Base-by-base conservation (phyloP, 2,329 filamentous ascomycete genomes). In the Trichoderma breve region DNA sequence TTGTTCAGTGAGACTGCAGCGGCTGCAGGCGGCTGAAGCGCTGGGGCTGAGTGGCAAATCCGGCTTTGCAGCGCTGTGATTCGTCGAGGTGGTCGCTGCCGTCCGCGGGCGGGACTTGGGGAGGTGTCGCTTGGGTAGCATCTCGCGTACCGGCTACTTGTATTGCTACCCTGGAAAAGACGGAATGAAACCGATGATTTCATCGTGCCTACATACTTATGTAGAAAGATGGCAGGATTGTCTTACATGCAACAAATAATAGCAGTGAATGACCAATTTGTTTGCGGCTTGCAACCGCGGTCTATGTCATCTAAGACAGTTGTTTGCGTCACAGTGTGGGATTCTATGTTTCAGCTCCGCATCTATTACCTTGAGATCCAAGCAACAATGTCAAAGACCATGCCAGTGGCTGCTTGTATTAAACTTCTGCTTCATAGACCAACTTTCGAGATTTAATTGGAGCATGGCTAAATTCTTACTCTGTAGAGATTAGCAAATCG, bases 1-100 rank as follows among this genome's bases (percentile, higher is more conserved):
- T 28, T 30, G 6, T 18, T 12, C 65, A 39, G 51, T 58, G 32
- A 21, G 65, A 57, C 53, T 30, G 14, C 34, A 60, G 53, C 65
- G 65, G 34, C 65, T 68, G 65, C 65, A 60, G 53, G 65, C 53
- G 65, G 65, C 64, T 68, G 55, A 43, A 34, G 34, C 18, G 36
- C 55, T 69, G 55, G 14, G 32, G 55, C 66, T 61, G 28, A 24
- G 55, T 60, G 18, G 66, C 55, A 24, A 61, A 34, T 26, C 14
- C 8, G 36, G 66, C 14, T 14, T 47, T 21, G 26, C 62, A 34
- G 55, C 66, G 26, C 55, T 61, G 24, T 66, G 63, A 55, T 66
- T 66, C 28, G 55, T 18, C 51, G 15, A 30, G 2, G 14, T 18
- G 34, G 12, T 18, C 12, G 26, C 55, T 55, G 30, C 47, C 47